Conservation (phyloP, 352 stramenopile genomes). For the Phytophthora cryptogea region DNA sequence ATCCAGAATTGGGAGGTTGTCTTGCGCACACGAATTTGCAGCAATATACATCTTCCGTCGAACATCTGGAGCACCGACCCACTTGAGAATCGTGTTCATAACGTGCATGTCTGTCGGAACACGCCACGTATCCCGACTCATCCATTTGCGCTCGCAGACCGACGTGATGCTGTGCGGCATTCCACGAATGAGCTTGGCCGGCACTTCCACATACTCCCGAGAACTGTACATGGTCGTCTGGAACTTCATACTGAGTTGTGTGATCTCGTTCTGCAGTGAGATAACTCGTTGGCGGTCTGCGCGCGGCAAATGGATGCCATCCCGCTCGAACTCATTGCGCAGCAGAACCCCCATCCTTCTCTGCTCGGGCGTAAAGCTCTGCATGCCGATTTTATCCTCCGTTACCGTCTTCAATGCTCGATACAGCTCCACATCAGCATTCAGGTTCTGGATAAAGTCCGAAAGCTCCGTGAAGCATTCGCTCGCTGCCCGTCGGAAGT, state of each 20-base stretch:
- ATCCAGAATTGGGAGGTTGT: conserved; percentile 84
- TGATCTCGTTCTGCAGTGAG: conserved; percentile 89
- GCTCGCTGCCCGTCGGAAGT: conserved; percentile 84
- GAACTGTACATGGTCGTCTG: conserved; percentile 80
- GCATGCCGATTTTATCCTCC: conserved; percentile 53
- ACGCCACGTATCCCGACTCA: conserved; percentile 58
- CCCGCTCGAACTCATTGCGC: conserved; percentile 94
- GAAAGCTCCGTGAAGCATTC: conserved; percentile 91
- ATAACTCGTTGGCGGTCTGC: conserved; percentile 81
- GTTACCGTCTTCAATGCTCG: conserved; percentile 75
- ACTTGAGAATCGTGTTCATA: conserved; percentile 92
- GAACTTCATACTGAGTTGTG: conserved; percentile 87
- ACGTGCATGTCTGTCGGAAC: conserved; percentile 89
- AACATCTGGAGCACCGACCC: conserved; percentile 74
- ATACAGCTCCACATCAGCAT: conserved; percentile 93
- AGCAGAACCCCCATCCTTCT: conserved; percentile 89
- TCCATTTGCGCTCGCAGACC: conserved; percentile 69
- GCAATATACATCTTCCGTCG: conserved; percentile 92
- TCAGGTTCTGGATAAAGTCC: conserved; percentile 95
- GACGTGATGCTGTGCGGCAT: conserved; percentile 66
- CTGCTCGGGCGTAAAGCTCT: conserved; percentile 88
- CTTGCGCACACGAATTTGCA: conserved; percentile 80
- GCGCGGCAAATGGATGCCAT: conserved; percentile 93
- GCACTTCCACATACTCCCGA: conserved; percentile 70
- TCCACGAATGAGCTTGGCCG: conserved; percentile 49